A percentile compares a stretch with the other conserved stretches of the same genome.
These are phyloP conservation scores for Solanum boliviense DNA, from an alignment of 257 asterid species.

Conservation along the genomic window DNA sequence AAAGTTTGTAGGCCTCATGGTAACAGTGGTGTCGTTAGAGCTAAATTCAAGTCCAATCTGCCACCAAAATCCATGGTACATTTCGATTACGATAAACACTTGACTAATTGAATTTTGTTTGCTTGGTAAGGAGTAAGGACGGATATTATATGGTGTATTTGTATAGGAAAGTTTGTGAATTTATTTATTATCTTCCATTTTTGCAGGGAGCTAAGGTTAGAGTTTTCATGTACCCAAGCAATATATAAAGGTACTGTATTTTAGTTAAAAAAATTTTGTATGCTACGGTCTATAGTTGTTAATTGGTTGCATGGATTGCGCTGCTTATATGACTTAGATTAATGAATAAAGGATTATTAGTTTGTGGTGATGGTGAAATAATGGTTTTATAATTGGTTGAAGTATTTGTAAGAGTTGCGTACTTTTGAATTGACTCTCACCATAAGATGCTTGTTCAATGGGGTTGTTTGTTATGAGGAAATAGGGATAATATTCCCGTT, in stretches of 20 bases:
- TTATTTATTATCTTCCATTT: not conserved
- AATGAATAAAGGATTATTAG: not conserved
- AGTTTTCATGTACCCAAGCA: slow-evolving; percentile 24
- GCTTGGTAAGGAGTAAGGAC: not conserved
- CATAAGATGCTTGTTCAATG: not conserved
- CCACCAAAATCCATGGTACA: slow-evolving; percentile 18
- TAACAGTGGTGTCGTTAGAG: not conserved
- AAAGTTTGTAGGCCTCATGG: slow-evolving; percentile 81
- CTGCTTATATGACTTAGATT: not conserved
- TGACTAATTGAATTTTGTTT: not conserved
- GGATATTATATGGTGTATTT: not conserved
- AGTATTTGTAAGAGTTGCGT: not conserved
- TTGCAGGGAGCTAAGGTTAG: slow-evolving; percentile 23
- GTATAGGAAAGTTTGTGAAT: not conserved
- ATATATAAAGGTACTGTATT: slow-evolving; percentile 24
- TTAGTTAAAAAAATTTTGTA: no score
- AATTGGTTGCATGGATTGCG: not conserved
- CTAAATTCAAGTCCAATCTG: slow-evolving; percentile 1
- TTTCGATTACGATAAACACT: rapidly evolving
- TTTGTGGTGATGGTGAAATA: not conserved
- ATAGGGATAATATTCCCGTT: not conserved
- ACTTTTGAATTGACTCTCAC: not conserved
- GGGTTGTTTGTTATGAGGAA: not conserved
- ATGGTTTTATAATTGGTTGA: not conserved
- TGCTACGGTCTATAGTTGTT: not conserved